Conservation (phyloP, 2,329 filamentous ascomycete species). For the Clarireedia hainanense region DNA sequence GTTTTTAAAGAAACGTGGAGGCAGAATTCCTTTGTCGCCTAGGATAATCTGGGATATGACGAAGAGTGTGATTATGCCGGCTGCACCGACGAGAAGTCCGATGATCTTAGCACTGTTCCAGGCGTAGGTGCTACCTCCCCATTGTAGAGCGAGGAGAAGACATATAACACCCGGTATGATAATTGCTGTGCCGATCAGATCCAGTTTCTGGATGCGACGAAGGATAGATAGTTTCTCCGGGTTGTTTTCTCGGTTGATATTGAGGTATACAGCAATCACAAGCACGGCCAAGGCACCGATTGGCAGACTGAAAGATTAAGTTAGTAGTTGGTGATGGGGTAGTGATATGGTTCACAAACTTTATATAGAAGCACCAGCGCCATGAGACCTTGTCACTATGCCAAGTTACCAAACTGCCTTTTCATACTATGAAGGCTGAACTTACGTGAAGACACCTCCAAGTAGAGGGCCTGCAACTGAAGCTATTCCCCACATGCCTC, state of each 20-base stretch:
- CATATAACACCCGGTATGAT: conserved; percentile 32
- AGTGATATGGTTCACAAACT: conserved; percentile 4
- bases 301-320: conserved; percentile 15
- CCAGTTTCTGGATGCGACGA: conserved; percentile 26
- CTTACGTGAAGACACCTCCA: conserved; percentile 25
- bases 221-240: conserved; percentile 18
- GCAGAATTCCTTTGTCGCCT: conserved; percentile 30
- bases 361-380: conserved; percentile 27
- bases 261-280: conserved; percentile 33
- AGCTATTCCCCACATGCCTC: conserved; percentile 26
- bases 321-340: not conserved
- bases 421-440: too few relatives aligned
- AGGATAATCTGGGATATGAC: conserved; percentile 29
- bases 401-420: not conserved
- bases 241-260: conserved; percentile 32
- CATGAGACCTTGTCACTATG: conserved; percentile 23
- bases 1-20: conserved; percentile 30
- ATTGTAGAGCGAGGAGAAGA: conserved; percentile 34
- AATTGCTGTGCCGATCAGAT: conserved; percentile 30
- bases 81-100: conserved; percentile 29
- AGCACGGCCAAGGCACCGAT: conserved; percentile 33
- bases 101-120: conserved; percentile 31
- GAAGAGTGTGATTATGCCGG: conserved; percentile 27
- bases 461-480: conserved; percentile 28
- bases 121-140: conserved; percentile 31